Base-by-base conservation (phyloP, 2,329 filamentous ascomycete genomes). In the Calycina herbarum region DNA sequence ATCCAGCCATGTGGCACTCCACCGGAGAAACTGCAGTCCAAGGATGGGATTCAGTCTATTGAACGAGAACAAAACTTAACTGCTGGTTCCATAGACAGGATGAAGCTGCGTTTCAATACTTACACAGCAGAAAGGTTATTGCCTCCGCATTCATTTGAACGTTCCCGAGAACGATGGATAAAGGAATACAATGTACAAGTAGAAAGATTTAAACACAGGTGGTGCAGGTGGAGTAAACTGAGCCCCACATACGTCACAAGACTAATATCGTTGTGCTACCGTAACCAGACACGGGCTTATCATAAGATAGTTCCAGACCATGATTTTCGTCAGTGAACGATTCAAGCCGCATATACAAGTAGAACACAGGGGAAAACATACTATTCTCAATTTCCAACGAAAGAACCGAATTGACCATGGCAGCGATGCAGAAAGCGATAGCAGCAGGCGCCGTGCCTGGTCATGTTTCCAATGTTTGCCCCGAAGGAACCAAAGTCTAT, bases 401-500 rank as follows among this genome's bases (percentile, higher is more conserved):
- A 4, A 62, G 48, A 61, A 54, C 57, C 54, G 24, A 29, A 51
- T 35, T 56, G 15, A 67, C 8, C 27, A 72, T 72, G 70, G 63
- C 72, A 64, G 71, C 24, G 48, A 72, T 73, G 40, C 72, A 73
- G 64, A 64, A 67, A 59, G 68, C 69, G 15, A 66, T 73, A 24
- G 65, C 71, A 35, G 38, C 67, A 15, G 71, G 72, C 15, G 71
- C 72, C 1, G 69, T 73, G 6, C 70, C 69, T 0, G 51, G 56
- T 11, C 71, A 70, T 27, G 57, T 73, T 20, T 71, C 71, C 10
- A 73, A 73, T 51, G 68, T 72, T 59, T 82, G 79, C 66, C 80
- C 80, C 0, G 67, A 71, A 11, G 81, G 81, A 6, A 83, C 81
- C 5, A 82, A 81, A 70, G 80, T 82, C 73, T 79, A 81, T 70